Base-by-base conservation (phyloP, 2,329 filamentous ascomycete species). In the Akanthomyces uredinophilus region DNA sequence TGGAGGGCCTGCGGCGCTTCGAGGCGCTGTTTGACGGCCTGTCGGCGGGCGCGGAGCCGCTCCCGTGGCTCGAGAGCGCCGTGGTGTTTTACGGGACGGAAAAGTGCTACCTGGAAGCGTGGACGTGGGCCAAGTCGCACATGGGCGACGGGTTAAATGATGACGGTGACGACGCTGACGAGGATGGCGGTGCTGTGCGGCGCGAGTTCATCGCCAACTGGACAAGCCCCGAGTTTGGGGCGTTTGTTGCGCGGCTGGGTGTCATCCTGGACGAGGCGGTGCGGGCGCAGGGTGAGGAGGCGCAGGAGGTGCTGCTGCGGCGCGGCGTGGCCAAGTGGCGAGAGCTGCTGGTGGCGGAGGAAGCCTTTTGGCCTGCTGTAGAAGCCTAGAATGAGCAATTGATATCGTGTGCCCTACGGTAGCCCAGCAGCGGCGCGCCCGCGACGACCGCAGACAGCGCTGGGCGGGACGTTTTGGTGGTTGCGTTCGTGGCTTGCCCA, bases 61-160 rank as follows among this genome's bases (percentile, higher is more conserved):
- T 90, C 0, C 73, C 76, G 0, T 81, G 78, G 69, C 74, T 92
- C 2, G 88, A 92, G 70, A 88, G 87, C 6, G 78, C 91, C 64
- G 82, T 91, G 2, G 81, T 90, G n/a, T 82, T 92, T 27, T 93
- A 88, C 86, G 86, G 85, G n/a, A 91, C 87, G 1, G 90, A 94
- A 74, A 84, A 79, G 52, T 82, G 80, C 64, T 88, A 88, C 69
- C 70, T 87, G 20, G 78, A 82, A 44, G 81, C 85, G 14, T 88
- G 86, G 86, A 77, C 75, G 11, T 82, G 78, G 71, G 81, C 81
- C 4, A 77, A 71, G 64, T 65, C 70, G 5, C 73, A 80, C 66
- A 70, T 75, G 20, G 66, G 68, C 1, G 64, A 68, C 1, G 64
- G 64, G 18, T 51, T 61, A 29, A 29, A 29, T 1, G 63, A 64